Evolutionary conservation across 441 rosid genomes (phyloP).

Genomic region (Metrosideros polymorpha): DNA sequence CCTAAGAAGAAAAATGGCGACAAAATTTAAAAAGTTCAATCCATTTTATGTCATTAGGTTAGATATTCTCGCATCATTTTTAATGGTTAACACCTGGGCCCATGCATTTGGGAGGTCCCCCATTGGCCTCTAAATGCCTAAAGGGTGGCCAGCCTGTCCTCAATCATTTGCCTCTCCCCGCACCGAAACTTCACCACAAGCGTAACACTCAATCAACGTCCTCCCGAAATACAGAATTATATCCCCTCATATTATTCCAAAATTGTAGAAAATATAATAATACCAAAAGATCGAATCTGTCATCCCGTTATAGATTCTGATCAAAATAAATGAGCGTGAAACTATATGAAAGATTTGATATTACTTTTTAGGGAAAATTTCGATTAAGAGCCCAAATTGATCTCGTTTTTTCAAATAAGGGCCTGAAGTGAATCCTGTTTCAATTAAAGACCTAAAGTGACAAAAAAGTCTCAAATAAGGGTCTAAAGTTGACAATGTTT

Average conservation of each 20-base stretch:
- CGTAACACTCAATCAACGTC: not conserved
- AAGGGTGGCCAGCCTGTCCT: not conserved
- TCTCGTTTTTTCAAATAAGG: too few relatives aligned
- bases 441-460: too few relatives aligned
- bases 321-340: not conserved
- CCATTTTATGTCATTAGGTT: not conserved
- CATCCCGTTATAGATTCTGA: not conserved
- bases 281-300: not conserved
- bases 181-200: not conserved
- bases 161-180: not conserved
- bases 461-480: too few relatives aligned
- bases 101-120: not conserved
- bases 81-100: not conserved
- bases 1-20: not conserved
- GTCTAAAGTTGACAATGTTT: too few relatives aligned
- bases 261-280: not conserved
- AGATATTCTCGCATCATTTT: not conserved
- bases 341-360: not conserved
- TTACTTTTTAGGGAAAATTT: too few relatives aligned
- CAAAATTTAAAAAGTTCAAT: too few relatives aligned
- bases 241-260: not conserved
- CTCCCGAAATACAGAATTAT: not conserved
- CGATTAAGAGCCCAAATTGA: too few relatives aligned
- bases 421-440: too few relatives aligned
- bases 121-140: not conserved